Conservation (phyloP, 78 protist genomes). For the Dictyostelium citrinum region DNA sequence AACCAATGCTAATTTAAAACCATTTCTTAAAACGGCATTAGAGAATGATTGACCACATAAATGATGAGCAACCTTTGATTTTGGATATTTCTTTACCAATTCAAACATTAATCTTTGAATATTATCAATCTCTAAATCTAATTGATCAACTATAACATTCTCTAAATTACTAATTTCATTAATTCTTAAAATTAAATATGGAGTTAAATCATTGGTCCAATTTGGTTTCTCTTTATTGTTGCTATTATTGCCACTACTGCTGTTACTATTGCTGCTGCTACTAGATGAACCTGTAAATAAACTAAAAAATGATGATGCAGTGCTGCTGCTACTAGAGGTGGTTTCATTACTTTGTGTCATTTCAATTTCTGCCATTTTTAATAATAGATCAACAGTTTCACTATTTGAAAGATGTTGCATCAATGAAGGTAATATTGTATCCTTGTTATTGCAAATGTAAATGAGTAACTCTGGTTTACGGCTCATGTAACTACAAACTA, state of each 20-base stretch:
- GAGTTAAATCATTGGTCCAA: slow-evolving; percentile 58
- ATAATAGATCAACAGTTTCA: slow-evolving; percentile 33
- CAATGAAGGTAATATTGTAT: slow-evolving; percentile 29
- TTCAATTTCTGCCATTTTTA: slow-evolving; percentile 64
- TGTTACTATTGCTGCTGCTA: background rate
- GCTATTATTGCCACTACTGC: background rate
- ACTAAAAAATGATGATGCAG: slow-evolving; percentile 9
- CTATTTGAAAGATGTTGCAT: slow-evolving; percentile 19
- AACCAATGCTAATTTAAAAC: slow-evolving; percentile 23
- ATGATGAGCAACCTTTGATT: slow-evolving; percentile 57
- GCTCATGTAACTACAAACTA: background rate
- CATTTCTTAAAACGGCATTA: background rate
- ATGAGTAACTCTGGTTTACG: slow-evolving; percentile 34
- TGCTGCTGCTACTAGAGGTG: background rate
- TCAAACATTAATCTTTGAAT: slow-evolving; percentile 20
- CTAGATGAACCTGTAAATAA: background rate
- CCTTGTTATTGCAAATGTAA: slow-evolving; percentile 42
- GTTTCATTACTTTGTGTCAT: slow-evolving; percentile 25
- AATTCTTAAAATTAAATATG: slow-evolving; percentile 42
- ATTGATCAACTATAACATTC: background rate
- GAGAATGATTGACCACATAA: slow-evolving; percentile 71
- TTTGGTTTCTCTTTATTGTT: slow-evolving; percentile 23
- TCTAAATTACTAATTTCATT: slow-evolving; percentile 54
- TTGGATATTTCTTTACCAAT: slow-evolving; percentile 46
- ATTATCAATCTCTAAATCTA: slow-evolving; percentile 55